Conservation (phyloP, 2,329 filamentous ascomycete species). For the Arthrobotrys entomopaga region DNA sequence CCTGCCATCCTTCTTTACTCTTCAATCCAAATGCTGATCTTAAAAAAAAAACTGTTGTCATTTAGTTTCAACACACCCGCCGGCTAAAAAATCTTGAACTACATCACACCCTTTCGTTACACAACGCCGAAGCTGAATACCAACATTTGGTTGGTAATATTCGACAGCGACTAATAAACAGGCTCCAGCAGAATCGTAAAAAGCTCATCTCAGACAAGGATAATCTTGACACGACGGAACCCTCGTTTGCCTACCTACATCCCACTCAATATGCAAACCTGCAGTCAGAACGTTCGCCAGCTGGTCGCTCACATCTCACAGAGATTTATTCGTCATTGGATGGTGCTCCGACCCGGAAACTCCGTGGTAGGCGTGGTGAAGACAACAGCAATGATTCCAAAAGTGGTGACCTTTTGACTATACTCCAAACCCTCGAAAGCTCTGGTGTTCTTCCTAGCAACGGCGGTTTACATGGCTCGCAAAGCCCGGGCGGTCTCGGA, state of each 20-base stretch:
- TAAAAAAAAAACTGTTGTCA: not conserved
- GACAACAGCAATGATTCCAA: conserved; percentile 41
- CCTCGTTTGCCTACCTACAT: conserved; percentile 42
- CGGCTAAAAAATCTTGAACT: conserved; percentile 37
- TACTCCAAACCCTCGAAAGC: conserved; percentile 43
- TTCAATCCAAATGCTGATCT: not conserved
- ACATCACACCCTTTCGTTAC: conserved; percentile 41
- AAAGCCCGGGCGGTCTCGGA: conserved; percentile 54
- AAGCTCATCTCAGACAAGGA: conserved; percentile 53
- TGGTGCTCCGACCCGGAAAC: conserved; percentile 41
- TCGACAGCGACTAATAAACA: conserved; percentile 36
- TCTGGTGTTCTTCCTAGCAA: conserved; percentile 40
- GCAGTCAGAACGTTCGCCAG: conserved; percentile 45
- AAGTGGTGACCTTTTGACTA: conserved; percentile 42
- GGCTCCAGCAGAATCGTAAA: conserved; percentile 51
- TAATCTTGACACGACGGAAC: conserved; percentile 46
- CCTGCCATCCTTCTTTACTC: not conserved
- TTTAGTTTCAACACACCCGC: conserved; percentile 46
- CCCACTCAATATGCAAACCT: conserved; percentile 36
- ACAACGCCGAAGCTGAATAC: conserved; percentile 52
- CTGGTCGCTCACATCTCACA: conserved; percentile 34
- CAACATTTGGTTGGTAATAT: conserved; percentile 51
- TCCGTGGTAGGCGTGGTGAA: conserved; percentile 49
- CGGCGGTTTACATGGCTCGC: conserved; percentile 39
- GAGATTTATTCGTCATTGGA: conserved; percentile 50